Evolutionary conservation across 805 yeast species (phyloP).

Genomic region (Torulaspora indica): DNA sequence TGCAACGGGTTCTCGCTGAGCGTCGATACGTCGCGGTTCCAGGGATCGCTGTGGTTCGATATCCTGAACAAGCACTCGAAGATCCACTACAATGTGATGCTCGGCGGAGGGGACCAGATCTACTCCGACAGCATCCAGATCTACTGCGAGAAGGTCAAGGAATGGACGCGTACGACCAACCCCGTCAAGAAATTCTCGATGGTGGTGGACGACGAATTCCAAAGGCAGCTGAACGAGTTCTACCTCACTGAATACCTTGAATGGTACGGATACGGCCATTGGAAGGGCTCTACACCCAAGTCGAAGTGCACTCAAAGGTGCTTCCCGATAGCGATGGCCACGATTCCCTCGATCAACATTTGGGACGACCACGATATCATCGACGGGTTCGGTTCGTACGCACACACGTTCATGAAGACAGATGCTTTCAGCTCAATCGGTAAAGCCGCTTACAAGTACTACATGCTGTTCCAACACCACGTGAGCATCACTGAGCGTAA

Average conservation of each 20-base stretch:
- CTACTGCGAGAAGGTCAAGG: constrained; percentile 46
- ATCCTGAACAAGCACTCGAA: constrained; percentile 63
- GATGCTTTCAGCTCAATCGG: constrained; percentile 72
- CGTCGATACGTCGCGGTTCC: constrained; percentile 60
- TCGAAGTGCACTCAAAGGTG: constrained; percentile 64
- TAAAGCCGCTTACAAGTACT: constrained; percentile 72
- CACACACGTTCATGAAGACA: constrained; percentile 65
- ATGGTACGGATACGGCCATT: constrained; percentile 90
- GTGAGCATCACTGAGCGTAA: constrained; percentile 45
- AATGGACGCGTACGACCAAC: constrained; percentile 60
- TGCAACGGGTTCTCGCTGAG: constrained; percentile 86
- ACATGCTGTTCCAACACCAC: constrained; percentile 90
- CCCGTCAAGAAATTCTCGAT: constrained; percentile 44
- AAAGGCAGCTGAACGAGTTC: constrained; percentile 53
- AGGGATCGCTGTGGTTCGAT: constrained; percentile 82
- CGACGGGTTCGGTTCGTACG: constrained; percentile 92
- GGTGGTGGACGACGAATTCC: constrained; percentile 45
- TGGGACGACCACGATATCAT: constrained; percentile 96
- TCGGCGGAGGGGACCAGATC: constrained; percentile 97
- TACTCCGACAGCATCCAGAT: constrained; percentile 78
- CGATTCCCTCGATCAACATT: constrained; percentile 80
- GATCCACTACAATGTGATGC: constrained; percentile 80
- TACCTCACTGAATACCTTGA: constrained; percentile 69
- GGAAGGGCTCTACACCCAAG: constrained; percentile 54
- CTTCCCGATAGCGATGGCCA: constrained; percentile 71